Evolutionary conservation across 352 stramenopile genomes (phyloP), one percentile per base, ranked within the genome.

Genomic region (Pythium rishiriense): DNA sequence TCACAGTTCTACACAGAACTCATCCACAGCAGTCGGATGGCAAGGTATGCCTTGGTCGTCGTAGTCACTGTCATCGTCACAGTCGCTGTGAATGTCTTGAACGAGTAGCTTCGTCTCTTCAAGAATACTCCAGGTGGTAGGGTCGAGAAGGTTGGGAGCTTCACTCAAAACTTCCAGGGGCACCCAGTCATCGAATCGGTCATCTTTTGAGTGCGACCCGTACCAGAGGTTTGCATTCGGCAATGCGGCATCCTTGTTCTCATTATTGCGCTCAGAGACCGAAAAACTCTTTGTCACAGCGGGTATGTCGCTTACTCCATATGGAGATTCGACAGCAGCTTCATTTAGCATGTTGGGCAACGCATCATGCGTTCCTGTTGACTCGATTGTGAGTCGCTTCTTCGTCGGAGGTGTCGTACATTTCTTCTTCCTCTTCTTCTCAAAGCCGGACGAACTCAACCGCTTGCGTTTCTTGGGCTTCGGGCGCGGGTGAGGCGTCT

Each of bases 141-240:
- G n/a, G 1, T 54, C 55, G 15, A 62, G 22, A 31, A 25, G 28
- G 12, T 53, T 8, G 24, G 26, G 12, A 17, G 24, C 52, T 29
- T 47, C 25, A 15, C 22, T 22, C 8, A 48, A 6, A 22, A 59
- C 9, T 12, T 14, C 24, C 1, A 41, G 35, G 19, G 55, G 55
- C 5, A 62, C 42, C 55, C 42, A 62, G 5, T 62, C 54, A n/a
- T 53, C 42, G 25, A 4, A 61, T 31, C 39, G 54, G n/a, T 52
- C 41, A 24, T 33, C 33, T 45, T 58, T 25, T 2, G 7, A 21
- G 17, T n/a, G 25, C 3, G 25, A 42, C 28, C 12, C 29, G n/a
- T 21, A 42, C 49, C 28, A 42, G 9, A 41, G 8, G 4, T 21
- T 29, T 15, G 29, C 28, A 10, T 39, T 9, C 3, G 47, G 33